Evolutionary conservation across 2,329 filamentous ascomycete genomes (phyloP), one percentile per base, ranked within the genome.

Genomic region (Monilinia polystroma): DNA sequence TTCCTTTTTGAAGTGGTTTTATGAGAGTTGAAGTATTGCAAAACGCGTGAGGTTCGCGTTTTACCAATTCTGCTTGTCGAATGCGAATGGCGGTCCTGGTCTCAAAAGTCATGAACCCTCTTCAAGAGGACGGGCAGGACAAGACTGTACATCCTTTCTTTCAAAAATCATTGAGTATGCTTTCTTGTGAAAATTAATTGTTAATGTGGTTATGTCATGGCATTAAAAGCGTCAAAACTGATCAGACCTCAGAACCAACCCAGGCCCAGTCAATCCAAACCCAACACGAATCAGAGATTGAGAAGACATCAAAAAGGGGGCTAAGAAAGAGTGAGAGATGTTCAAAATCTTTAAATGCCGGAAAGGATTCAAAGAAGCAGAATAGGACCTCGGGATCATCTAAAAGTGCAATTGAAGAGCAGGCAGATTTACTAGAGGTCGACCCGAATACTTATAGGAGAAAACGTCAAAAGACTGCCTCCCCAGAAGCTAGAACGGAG

Each of bases 401-500:
- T 10, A 3, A 20, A 47, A 12, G 49, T 56, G 23, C 57, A 49
- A 51, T 43, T 38, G 32, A 45, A 51, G 62, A 55, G 18, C 66
- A 68, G 41, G 67, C 70, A 57, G 72, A 72, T 26, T 43, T 73
- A 4, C 59, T 73, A 7, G 74, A 79, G 56, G 69, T 75, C 4
- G 74, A 76, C 59, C 69, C 66, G 20, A 75, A 75, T 26, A 72
- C 76, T 43, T 73, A 73, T 45, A 76, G 77, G 62, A 77, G 76
- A 62, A 85, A 84, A 70, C 79, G 82, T 64, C 77, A 75, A 64
- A 81, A 80, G 70, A 80, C 77, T n/a, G 74, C 77, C 23, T 69
- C 76, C 0, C 65, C 65, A 29, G 64, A 66, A 62, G 14, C 29
- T 35, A 53, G 23, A 20, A 32, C 26, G 14, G 23, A 23, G 14